Conservation (phyloP, 352 stramenopile species). For the Phytophthora hybrid region DNA sequence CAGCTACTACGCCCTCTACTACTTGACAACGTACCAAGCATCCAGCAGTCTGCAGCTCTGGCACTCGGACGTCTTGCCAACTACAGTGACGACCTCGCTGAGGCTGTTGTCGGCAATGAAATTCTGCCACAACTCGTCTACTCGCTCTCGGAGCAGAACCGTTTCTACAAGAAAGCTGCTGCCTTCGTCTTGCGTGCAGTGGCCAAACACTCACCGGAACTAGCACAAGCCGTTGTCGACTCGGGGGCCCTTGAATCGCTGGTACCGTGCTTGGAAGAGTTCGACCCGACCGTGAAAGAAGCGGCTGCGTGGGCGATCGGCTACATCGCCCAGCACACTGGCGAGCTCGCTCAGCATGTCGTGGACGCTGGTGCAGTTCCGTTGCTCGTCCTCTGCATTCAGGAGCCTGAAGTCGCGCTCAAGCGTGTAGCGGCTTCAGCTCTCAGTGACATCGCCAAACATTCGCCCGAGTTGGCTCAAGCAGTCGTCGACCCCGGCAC, state of each 20-base stretch:
- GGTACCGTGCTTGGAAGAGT: conserved; percentile 95
- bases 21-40: conserved; percentile 95
- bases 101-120: conserved; percentile 95
- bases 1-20: conserved; percentile 93
- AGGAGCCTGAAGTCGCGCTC: conserved; percentile 95
- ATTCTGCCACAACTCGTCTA: conserved; percentile 98
- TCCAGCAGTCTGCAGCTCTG: conserved; percentile 95
- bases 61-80: conserved; percentile 94
- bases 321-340: conserved; percentile 95
- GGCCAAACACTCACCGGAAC: conserved; percentile 95
- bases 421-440: conserved; percentile 95
- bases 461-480: conserved; percentile 95
- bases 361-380: conserved; percentile 94
- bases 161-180: conserved; percentile 97
- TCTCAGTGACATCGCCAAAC: conserved; percentile 95
- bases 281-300: conserved; percentile 96
- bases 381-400: conserved; percentile 95
- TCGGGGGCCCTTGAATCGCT: conserved; percentile 92
- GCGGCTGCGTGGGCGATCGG: conserved; percentile 95
- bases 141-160: conserved; percentile 95
- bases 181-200: conserved; percentile 95
- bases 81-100: conserved; percentile 95
- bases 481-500: conserved; percentile 93
- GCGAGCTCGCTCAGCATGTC: conserved; percentile 93
- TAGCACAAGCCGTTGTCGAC: conserved; percentile 95